phyloP scores from a whole-genome alignment of 257 asterid species.

The Gynochthodes officinalis region DNA sequence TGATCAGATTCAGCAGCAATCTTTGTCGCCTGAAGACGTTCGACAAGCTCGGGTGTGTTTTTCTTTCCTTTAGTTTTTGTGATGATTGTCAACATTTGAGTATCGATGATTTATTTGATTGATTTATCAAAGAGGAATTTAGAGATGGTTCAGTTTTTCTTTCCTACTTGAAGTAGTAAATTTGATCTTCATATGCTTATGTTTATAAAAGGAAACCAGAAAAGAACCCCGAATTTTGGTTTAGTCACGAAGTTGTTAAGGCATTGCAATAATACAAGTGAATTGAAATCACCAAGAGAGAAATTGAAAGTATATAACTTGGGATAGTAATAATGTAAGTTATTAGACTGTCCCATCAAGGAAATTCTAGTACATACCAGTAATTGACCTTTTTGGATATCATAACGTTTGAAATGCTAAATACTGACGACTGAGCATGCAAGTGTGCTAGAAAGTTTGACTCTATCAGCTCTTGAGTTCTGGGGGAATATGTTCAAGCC shows the following conservation, averaged over 20 bases:
- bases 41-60: slow-evolving; percentile 74
- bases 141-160: not conserved
- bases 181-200: not conserved
- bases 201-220: not conserved
- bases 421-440: not conserved
- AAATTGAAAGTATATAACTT: not conserved
- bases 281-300: not conserved
- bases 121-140: not conserved
- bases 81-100: not conserved
- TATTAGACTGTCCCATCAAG: not conserved
- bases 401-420: not conserved
- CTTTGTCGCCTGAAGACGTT: slow-evolving; percentile 39
- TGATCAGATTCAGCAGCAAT: slow-evolving; percentile 31
- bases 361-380: not conserved
- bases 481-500: not conserved
- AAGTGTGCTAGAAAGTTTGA: not conserved
- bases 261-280: not conserved
- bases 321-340: not conserved
- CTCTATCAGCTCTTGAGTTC: not conserved
- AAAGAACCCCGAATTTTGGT: not conserved
- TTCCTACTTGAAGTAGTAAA: not conserved
- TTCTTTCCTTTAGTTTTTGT: slow-evolving; percentile 1
- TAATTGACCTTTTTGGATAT: not conserved
- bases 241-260: not conserved
- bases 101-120: not conserved